A percentile compares a stretch with the other conserved stretches of the same genome.
Conservation (phyloP, 805 yeast species). For the Wickerhamomyces bovis region DNA sequence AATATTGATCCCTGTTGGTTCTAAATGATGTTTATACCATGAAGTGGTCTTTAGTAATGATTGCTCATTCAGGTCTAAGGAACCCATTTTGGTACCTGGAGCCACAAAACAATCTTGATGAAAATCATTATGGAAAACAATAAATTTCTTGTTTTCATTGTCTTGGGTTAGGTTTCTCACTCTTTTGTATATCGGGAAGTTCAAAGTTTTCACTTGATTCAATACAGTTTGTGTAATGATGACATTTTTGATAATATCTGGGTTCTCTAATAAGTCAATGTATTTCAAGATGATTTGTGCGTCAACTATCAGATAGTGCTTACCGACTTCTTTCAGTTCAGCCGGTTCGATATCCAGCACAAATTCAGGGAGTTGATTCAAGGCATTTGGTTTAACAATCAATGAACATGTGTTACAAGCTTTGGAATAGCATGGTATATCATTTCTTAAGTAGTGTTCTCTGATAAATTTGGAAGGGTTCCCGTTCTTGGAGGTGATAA, state of each 20-base stretch:
- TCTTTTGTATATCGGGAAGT: constrained; percentile 84
- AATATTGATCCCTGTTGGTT: constrained; percentile 33
- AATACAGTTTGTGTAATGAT: constrained; percentile 92
- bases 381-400: constrained; percentile 53
- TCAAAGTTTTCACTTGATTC: constrained; percentile 85
- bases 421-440: constrained; percentile 84
- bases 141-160: constrained; percentile 68
- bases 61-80: constrained; percentile 84
- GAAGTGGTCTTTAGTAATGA: constrained; percentile 72
- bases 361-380: constrained; percentile 59
- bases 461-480: constrained; percentile 86
- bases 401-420: constrained; percentile 58
- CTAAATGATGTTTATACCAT: constrained; percentile 69
- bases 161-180: constrained; percentile 67
- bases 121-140: constrained; percentile 92
- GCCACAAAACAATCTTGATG: constrained; percentile 35
- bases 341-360: constrained; percentile 61
- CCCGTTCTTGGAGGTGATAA: constrained; percentile 85
- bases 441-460: constrained; percentile 89
- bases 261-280: constrained; percentile 81
- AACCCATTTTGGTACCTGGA: constrained; percentile 58
- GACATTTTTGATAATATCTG: constrained; percentile 75
- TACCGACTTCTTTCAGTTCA: constrained; percentile 39
- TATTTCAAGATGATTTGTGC: constrained; percentile 85
- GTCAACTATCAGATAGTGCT: constrained; percentile 82